Evolutionary conservation across 352 stramenopile species (phyloP), one percentile per base, ranked within the genome.

Genomic region (Pythium phragmitis): DNA sequence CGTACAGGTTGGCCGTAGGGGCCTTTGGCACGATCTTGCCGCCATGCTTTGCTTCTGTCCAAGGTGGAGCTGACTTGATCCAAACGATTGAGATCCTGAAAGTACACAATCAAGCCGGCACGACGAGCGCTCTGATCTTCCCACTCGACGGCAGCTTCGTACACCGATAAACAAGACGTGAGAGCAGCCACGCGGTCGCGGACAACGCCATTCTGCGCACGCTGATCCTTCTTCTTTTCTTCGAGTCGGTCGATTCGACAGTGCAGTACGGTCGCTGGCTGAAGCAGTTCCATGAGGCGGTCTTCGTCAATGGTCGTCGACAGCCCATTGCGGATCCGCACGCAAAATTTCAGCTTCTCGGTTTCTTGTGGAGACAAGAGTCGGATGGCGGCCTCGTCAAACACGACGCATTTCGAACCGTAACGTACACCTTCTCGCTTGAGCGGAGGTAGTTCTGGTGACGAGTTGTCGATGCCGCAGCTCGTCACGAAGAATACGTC

Each of bases 1-100:
- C 65, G 65, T n/a, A 71, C 58, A 1, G 57, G 65, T 43, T 71
- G 65, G 0, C 65, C 65, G 12, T 43, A 26, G 1, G 65, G 65
- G 14, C 46, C 46, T 51, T 51, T 51, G n/a, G 61, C 13, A 60
- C 53, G 12, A 55, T 53, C 19, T 19, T 48, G 13, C 12, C 51
- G 43, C 19, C 14, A 34, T 53, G 52, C 53, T 16, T 42, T 4
- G 12, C n/a, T 26, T 8, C 26, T 49, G 19, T 45, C 16, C 34
- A 55, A 7, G 21, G 23, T n/a, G 0, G 34, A 19, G 23, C 30
- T 36, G 3, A 46, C 42, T 51, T 56, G 19, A 17, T 47, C 36
- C 7, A 61, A n/a, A 3, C 37, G 16, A 8, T 33, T 19, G 6
- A 57, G 36, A 46, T 61, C 52, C 13, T 21, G 53, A 58, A 50